Evolutionary conservation across 352 stramenopile species (phyloP).

Genomic region (Phytophthora hibernalis): DNA sequence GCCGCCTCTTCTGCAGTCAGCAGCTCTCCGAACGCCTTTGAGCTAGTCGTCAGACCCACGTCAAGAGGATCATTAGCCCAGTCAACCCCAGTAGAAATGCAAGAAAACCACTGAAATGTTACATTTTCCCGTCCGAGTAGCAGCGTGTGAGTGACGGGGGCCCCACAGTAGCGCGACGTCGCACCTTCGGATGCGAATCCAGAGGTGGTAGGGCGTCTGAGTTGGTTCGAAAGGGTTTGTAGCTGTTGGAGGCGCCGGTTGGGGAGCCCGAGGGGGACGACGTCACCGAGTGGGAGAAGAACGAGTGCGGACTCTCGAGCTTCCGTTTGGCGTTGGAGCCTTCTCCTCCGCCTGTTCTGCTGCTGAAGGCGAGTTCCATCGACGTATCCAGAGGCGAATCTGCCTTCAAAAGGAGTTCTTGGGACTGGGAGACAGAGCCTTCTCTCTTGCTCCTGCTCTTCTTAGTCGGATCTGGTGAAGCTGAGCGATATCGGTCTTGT

Average conservation of each 20-base stretch:
- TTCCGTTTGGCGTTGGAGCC: slow-evolving; percentile 72
- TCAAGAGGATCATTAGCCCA: slow-evolving; percentile 15
- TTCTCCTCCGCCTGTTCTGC: slow-evolving; percentile 37
- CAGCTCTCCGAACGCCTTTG: slow-evolving; percentile 43
- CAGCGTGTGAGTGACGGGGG: slow-evolving; percentile 57
- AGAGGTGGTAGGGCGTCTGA: slow-evolving; percentile 36
- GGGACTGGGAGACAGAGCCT: background rate
- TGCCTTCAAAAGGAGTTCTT: background rate
- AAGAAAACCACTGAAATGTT: slow-evolving; percentile 15
- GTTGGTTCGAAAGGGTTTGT: slow-evolving; percentile 35
- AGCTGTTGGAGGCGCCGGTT: slow-evolving; percentile 23
- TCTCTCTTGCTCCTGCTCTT: slow-evolving; percentile 8
- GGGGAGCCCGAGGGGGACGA: slow-evolving; percentile 29
- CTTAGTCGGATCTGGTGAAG: slow-evolving; percentile 24
- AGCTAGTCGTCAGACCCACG: slow-evolving; percentile 33
- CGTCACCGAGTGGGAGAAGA: slow-evolving; percentile 24
- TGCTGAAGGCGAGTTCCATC: slow-evolving; percentile 50
- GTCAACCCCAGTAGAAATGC: background rate
- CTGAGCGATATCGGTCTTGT: slow-evolving; percentile 15
- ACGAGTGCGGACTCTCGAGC: slow-evolving; percentile 47
- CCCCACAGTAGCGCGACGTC: slow-evolving; percentile 47
- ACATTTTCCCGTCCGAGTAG: slow-evolving; percentile 82
- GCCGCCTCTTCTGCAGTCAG: slow-evolving; percentile 37
- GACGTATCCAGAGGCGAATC: background rate
- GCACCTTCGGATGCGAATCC: slow-evolving; percentile 63